These are phyloP conservation scores for Blastobotrys americana DNA, from an alignment of 805 yeast genomes.

Conservation along the genomic window DNA sequence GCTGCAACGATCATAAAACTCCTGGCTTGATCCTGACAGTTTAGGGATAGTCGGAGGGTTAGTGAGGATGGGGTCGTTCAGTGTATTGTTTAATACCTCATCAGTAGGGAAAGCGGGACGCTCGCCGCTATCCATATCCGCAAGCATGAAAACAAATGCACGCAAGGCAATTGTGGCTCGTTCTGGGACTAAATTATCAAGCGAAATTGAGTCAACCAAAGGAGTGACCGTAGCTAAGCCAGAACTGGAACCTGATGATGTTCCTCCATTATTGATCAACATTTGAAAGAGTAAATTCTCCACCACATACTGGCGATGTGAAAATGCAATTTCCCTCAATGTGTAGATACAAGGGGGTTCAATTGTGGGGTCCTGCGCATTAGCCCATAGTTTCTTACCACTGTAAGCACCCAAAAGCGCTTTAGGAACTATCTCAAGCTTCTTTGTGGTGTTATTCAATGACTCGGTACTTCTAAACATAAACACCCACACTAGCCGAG, in stretches of 20 bases:
- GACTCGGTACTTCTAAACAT: constrained; percentile 82
- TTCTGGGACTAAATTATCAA: constrained; percentile 66
- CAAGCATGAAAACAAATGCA: constrained; percentile 63
- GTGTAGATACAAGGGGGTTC: constrained; percentile 63
- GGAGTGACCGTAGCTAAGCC: constrained; percentile 35
- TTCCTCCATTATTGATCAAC: constrained; percentile 28
- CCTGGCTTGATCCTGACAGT: constrained; percentile 19
- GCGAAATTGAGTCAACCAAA: too few species aligned
- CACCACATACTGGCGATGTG: constrained; percentile 68
- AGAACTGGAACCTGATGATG: constrained; percentile 29
- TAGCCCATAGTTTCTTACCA: constrained; percentile 52
- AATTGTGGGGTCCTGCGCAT: constrained; percentile 52
- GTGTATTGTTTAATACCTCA: constrained; percentile 30
- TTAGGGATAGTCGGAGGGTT: constrained; percentile 12
- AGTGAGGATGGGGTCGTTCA: constrained; percentile 1
- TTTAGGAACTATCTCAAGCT: constrained; percentile 57
- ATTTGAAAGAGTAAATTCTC: constrained; percentile 73
- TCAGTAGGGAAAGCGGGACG: constrained; percentile 72
- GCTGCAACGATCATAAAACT: constrained; percentile 65
- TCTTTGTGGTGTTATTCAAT: constrained; percentile 75
- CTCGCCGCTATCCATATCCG: constrained; percentile 49
- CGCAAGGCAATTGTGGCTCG: constrained; percentile 60
- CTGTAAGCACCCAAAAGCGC: constrained; percentile 37
- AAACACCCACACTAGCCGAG: constrained; percentile 85
- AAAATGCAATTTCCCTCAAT: constrained; percentile 69